These are phyloP conservation scores for Ceriops tagal DNA, from an alignment of 345 rosid genomes.

Conservation along the genomic window DNA sequence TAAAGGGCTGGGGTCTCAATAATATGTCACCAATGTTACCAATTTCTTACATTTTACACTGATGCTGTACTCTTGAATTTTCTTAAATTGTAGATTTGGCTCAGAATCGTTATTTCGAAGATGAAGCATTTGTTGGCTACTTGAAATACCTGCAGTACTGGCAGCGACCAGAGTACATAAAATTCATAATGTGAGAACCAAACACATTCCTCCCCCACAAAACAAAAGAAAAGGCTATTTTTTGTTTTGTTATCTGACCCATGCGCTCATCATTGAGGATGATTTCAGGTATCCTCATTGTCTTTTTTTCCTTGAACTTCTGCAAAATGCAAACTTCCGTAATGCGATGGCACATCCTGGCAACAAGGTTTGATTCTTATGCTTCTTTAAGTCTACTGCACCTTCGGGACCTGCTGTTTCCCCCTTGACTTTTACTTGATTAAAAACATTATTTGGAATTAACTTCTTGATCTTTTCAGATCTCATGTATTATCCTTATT, in stretches of 20 bases:
- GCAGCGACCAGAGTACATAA: conserved; percentile 89
- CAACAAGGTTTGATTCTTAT: conserved; percentile 60
- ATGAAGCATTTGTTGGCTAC: conserved; percentile 94
- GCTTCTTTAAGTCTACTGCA: background rate
- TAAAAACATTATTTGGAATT: background rate
- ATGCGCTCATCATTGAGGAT: conserved; percentile 19
- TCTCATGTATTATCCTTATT: background rate
- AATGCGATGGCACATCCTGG: conserved; percentile 97
- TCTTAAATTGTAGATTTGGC: conserved; percentile 70
- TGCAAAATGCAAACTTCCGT: conserved; percentile 89
- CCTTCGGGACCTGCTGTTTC: background rate
- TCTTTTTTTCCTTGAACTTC: conserved; percentile 88
- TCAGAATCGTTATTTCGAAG: conserved; percentile 97
- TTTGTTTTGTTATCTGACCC: conserved; percentile 1
- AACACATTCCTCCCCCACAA: no score
- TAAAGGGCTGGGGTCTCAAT: background rate
- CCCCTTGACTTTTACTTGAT: background rate
- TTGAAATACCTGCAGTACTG: conserved; percentile 94
- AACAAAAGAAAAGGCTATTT: no score
- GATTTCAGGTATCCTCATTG: conserved; percentile 93
- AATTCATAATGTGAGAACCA: conserved; percentile 75
- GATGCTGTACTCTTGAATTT: conserved; percentile 17
- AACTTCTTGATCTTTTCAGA: background rate
- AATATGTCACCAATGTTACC: background rate
- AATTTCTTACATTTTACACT: background rate